Base-by-base conservation (phyloP, 495 filamentous ascomycete genomes). In the Aspergillus haitiensis region DNA sequence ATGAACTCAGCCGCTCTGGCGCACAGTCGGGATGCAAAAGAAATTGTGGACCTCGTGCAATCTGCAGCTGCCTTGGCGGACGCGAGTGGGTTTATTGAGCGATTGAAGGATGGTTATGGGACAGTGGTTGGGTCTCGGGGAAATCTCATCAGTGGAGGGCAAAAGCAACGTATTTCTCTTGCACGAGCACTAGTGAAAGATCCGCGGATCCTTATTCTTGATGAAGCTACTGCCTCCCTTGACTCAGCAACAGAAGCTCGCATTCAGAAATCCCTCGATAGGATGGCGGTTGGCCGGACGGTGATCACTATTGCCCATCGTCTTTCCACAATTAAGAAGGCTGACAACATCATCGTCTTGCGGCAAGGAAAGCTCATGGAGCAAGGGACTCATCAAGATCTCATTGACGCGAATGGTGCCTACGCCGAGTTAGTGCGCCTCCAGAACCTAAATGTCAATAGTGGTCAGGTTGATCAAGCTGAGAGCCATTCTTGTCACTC, bases 151-250 rank as follows among this genome's bases (percentile, higher is more conserved):
- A 59, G 57, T 32, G 85, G 88, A 33, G 87, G 87, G 0, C 87
- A 90, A 72, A 87, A 85, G 58, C 87, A 90, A 64, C 78, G 87
- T 33, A 77, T 90, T 33, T 84, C 84, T 2, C 82, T 81, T 18
- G 85, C 85, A 21, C 70, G 83, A n/a, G 86, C 87, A 27, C 64
- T 88, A 56, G 72, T 85, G 60, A 71, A 86, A 39, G 68, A 83
- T 67, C 78, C 86, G 54, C 73, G 77, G 64, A 64, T 69, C 34
- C 37, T 69, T 10, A 61, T 86, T 6, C 71, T 86, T 12, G 83
- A 86, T 64, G 83, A 86, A 60, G 83, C 82, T 1, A 86, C 83
- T 0, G 76, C 75, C 15, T 78, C 80, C 55, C 68, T 86, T 31
- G 83, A 86, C 61, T 74, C 75, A 11, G 68, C 76, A 66, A 90